A percentile compares a stretch with the other conserved stretches of the same genome.
Conservation (phyloP, 1,284 basidiomycete genomes). For the Melanopsichium pennsylvanicum region DNA sequence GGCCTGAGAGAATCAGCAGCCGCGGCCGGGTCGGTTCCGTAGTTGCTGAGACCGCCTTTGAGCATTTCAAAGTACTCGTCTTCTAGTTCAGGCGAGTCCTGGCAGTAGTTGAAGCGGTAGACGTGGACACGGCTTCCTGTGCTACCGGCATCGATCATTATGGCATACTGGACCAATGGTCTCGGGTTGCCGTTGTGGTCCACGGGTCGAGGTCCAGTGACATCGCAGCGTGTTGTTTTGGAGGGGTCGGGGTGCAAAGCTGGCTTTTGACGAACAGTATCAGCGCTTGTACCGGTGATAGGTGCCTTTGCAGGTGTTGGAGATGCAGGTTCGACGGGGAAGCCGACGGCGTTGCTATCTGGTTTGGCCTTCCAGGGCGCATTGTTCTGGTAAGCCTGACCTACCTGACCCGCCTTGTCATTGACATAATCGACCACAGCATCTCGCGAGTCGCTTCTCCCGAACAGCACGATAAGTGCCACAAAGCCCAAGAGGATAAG, state of each 20-base stretch:
- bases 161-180: slow-evolving; percentile 77
- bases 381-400: slow-evolving; percentile 25
- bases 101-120: slow-evolving; percentile 74
- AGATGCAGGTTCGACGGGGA: slow-evolving; percentile 5
- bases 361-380: slow-evolving; percentile 28
- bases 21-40: slow-evolving; percentile 70
- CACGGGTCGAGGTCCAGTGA: slow-evolving; percentile 19
- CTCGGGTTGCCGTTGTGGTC: slow-evolving; percentile 49
- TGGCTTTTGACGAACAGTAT: slow-evolving; percentile 43
- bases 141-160: slow-evolving; percentile 98
- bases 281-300: slow-evolving; percentile 17
- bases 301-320: slow-evolving; percentile 22
- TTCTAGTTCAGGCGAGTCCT: slow-evolving; percentile 75
- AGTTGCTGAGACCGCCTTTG: slow-evolving; percentile 82
- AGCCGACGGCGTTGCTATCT: slow-evolving; percentile 19
- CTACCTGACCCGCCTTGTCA: slow-evolving; percentile 41
- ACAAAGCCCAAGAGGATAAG: slow-evolving; percentile 37
- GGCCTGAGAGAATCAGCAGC: slow-evolving; percentile 84
- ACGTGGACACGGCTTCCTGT: slow-evolving; percentile 96
- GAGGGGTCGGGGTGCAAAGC: slow-evolving; percentile 51
- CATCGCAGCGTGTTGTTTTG: slow-evolving; percentile 59
- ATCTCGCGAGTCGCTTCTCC: slow-evolving; percentile 34
- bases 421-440: slow-evolving; percentile 48
- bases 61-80: slow-evolving; percentile 90
- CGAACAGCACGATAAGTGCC: slow-evolving; percentile 36